Conservation (phyloP, 1,284 basidiomycete genomes). For the Spongispora temasekensis region DNA sequence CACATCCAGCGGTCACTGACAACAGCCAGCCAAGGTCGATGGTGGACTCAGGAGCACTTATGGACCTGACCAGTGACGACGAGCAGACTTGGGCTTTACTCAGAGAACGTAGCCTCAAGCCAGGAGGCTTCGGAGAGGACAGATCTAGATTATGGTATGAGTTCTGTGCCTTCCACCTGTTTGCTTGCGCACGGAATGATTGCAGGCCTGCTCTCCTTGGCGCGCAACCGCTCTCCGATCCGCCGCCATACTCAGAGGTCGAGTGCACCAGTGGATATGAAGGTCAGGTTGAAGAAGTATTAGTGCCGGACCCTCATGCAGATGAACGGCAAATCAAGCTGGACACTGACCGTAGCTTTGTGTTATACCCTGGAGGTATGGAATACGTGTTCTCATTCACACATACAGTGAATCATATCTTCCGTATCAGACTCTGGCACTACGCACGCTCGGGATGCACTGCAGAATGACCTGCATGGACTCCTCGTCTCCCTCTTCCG, state of each 20-base stretch:
- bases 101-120: conserved; percentile 50
- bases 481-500: conserved; percentile 80
- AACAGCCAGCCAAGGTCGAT: conserved; percentile 1
- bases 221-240: conserved; percentile 26
- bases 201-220: conserved; percentile 27
- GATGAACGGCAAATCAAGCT: conserved; percentile 86
- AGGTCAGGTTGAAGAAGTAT: conserved; percentile 6
- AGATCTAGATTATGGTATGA: conserved; percentile 61
- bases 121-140: conserved; percentile 63
- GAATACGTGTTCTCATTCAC: conserved; percentile 7
- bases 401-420: conserved; percentile 17
- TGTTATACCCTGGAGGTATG: conserved; percentile 74
- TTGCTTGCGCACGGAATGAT: conserved; percentile 17
- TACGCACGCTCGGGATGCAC: conserved; percentile 36
- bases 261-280: conserved; percentile 7
- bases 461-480: conserved; percentile 71
- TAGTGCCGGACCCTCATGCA: conserved; percentile 46
- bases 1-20: not conserved
- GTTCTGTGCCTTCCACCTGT: not conserved
- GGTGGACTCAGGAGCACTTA: conserved; percentile 19
- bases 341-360: conserved; percentile 88
- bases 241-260: conserved; percentile 32
- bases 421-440: conserved; percentile 27
- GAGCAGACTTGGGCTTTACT: conserved; percentile 51
- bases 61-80: conserved; percentile 27